Evolutionary conservation across 306 rosid species (phyloP).

Genomic region (Astragalus membranaceus): DNA sequence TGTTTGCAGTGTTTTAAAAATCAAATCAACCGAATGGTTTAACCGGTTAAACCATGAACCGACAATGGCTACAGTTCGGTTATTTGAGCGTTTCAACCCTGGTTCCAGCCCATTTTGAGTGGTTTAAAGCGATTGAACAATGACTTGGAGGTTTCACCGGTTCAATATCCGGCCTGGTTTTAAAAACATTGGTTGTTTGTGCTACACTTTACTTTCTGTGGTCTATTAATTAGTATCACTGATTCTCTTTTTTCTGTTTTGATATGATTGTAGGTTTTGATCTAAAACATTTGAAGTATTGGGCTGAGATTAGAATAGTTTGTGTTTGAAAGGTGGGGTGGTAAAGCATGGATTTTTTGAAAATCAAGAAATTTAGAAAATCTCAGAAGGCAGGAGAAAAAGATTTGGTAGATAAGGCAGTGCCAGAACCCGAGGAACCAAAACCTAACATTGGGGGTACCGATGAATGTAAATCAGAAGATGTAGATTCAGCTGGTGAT

Average conservation of each 20-base stretch:
- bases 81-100: too few species aligned
- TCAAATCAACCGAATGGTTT: too few species aligned
- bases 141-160: too few species aligned
- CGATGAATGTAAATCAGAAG: conserved; percentile 40
- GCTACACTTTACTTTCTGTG: background rate
- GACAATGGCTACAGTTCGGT: too few species aligned
- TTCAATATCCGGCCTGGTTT: too few species aligned
- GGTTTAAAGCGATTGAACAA: too few species aligned
- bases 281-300: background rate
- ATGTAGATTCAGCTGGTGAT: conserved; percentile 47
- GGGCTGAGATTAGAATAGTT: background rate
- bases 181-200: background rate
- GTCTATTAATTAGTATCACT: background rate
- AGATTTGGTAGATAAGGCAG: conserved; percentile 36
- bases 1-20: too few species aligned
- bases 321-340: conserved; percentile 9
- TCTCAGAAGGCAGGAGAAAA: conserved; percentile 46
- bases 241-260: conserved; percentile 4
- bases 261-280: conserved; percentile 26
- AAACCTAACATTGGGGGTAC: conserved; percentile 27
- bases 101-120: too few species aligned
- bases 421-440: conserved; percentile 43
- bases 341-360: conserved; percentile 61
- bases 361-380: conserved; percentile 59
- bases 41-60: too few species aligned